Conservation (phyloP, 2,329 filamentous ascomycete genomes). For the Cladophialophora carrionii region DNA sequence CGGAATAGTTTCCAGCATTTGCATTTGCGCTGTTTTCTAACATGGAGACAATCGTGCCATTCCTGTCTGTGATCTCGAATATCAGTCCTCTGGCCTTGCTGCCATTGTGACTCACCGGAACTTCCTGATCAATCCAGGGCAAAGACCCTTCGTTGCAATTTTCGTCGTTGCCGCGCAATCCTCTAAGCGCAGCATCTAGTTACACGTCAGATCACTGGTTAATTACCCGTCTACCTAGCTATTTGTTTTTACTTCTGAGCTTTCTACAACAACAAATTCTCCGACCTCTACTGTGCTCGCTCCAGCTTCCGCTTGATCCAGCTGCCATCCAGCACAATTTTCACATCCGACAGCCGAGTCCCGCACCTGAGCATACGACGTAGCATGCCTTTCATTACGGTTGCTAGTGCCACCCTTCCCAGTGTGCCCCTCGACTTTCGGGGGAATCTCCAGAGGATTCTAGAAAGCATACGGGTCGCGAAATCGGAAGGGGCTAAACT, state of each 20-base stretch:
- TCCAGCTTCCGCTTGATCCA: background rate
- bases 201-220: background rate
- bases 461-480: conserved; percentile 63
- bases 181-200: background rate
- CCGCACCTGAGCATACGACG: background rate
- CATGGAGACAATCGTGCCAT: background rate
- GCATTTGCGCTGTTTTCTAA: background rate
- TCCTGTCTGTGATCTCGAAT: background rate
- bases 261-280: background rate
- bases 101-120: background rate
- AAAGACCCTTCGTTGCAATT: background rate
- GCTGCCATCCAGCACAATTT: background rate
- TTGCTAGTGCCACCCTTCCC: conserved; percentile 23
- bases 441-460: conserved; percentile 66
- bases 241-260: background rate
- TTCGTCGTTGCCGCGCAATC: background rate
- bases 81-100: background rate
- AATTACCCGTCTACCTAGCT: background rate
- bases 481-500: conserved; percentile 65
- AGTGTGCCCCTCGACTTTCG: conserved; percentile 60
- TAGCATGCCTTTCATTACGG: conserved; percentile 17
- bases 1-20: background rate
- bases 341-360: background rate
- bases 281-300: background rate
- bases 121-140: background rate